phyloP scores from a whole-genome alignment of 805 yeast species.

The Wickerhamomyces pijperi region DNA sequence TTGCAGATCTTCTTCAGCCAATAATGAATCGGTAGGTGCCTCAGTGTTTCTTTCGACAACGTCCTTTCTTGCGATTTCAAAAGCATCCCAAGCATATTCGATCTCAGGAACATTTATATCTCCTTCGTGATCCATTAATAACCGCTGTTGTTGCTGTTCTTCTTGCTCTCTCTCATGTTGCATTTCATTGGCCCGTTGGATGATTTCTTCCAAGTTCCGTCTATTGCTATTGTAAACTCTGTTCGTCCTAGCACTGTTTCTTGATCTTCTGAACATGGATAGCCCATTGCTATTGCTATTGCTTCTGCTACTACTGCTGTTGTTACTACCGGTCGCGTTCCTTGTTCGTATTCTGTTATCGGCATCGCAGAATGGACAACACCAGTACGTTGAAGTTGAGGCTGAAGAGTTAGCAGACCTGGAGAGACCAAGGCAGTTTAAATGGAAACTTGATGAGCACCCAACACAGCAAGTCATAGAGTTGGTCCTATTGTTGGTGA shows the following conservation, averaged over 20 bases:
- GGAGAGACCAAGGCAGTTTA: conserved; percentile 25
- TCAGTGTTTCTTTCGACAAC: neutral
- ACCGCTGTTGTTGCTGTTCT: conserved; percentile 7
- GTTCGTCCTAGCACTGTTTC: conserved; percentile 18
- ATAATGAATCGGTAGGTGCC: neutral
- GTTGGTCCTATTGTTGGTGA: conserved; percentile 7
- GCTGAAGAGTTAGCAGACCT: no score
- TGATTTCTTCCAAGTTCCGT: neutral
- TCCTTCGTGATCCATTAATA: no score
- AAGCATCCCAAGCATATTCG: neutral
- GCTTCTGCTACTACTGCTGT: no score
- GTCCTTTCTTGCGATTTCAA: conserved; percentile 10
- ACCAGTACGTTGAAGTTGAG: conserved; percentile 25
- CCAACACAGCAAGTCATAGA: conserved; percentile 12
- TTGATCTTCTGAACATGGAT: conserved; percentile 14
- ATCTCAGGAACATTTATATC: neutral
- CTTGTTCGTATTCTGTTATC: conserved; percentile 15
- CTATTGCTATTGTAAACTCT: conserved; percentile 12
- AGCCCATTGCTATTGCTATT: neutral
- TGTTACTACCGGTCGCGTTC: no score
- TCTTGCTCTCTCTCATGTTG: conserved; percentile 7
- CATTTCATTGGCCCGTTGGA: neutral
- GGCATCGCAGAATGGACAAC: conserved; percentile 41
- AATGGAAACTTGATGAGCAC: conserved; percentile 31
- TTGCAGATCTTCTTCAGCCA: no score